Conservation (phyloP, 2,329 filamentous ascomycete species). For the Reticulascus tulasneorum region DNA sequence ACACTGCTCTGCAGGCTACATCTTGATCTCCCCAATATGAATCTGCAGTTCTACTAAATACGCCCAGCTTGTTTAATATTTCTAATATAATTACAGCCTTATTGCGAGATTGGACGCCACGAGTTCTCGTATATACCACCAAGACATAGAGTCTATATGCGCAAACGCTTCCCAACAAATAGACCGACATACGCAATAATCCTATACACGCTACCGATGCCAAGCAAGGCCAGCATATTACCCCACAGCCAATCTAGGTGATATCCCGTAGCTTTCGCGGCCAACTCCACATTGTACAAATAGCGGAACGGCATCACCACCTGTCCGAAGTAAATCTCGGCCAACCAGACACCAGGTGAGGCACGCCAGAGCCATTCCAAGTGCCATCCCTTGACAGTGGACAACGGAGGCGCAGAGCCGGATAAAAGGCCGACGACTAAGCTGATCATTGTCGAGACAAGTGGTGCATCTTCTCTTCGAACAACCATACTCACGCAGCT, state of each 20-base stretch:
- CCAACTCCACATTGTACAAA: constrained; percentile 46
- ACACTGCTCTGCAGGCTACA: no score
- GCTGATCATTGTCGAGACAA: constrained; percentile 50
- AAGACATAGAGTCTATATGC: no score
- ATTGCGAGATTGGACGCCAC: no score
- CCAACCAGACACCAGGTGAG: constrained; percentile 51
- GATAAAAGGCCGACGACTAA: constrained; percentile 52
- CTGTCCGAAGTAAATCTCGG: constrained; percentile 52
- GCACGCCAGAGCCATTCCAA: constrained; percentile 53
- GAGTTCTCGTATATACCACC: no score
- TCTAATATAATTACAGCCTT: no score
- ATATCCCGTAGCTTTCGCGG: constrained; percentile 39
- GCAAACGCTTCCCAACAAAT: constrained; percentile 25
- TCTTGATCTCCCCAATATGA: no score
- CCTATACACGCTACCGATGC: constrained; percentile 41
- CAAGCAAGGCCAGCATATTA: constrained; percentile 36
- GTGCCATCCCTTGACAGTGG: constrained; percentile 46
- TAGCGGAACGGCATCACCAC: constrained; percentile 45
- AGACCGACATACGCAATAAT: constrained; percentile 40
- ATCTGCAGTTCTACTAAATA: no score
- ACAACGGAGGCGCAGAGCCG: constrained; percentile 47
- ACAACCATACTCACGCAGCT: constrained; percentile 49
- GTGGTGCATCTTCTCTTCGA: constrained; percentile 51
- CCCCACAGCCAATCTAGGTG: constrained; percentile 36
- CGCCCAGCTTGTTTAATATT: no score